Conservation (phyloP, 768 basidiomycete genomes). For the Podaxis sp. region DNA sequence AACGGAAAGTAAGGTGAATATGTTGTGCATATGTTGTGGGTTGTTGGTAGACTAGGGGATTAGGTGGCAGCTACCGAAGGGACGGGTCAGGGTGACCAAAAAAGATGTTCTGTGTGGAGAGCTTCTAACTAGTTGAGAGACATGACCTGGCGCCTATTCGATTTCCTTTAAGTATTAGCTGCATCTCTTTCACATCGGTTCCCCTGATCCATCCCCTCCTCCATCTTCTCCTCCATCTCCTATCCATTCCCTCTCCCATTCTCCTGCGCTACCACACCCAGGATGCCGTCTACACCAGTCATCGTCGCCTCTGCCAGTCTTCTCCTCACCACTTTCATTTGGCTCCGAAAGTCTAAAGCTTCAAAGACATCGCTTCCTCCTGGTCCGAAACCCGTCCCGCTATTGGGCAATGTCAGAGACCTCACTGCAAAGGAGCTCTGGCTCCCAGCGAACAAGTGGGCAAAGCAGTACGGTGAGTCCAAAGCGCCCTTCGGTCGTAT, state of each 20-base stretch:
- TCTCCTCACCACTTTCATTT: conserved; percentile 35
- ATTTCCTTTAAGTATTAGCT: conserved; percentile 12
- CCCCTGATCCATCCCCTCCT: conserved; percentile 11
- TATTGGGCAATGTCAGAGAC: conserved; percentile 62
- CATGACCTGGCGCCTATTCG: conserved; percentile 1
- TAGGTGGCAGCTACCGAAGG: not conserved
- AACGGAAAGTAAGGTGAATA: not conserved
- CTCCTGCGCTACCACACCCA: conserved; percentile 1
- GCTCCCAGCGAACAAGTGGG: conserved; percentile 60
- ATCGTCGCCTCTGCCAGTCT: conserved; percentile 18
- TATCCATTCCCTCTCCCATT: conserved; percentile 7
- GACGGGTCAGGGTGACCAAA: conserved; percentile 1
- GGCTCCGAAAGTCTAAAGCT: conserved; percentile 40
- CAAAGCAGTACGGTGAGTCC: conserved; percentile 54
- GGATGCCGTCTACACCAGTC: conserved; percentile 8
- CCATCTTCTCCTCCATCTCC: conserved; percentile 7
- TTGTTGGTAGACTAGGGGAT: not conserved
- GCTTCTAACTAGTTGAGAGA: not conserved
- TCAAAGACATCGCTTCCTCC: conserved; percentile 48
- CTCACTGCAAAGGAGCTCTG: conserved; percentile 60
- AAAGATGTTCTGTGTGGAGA: conserved; percentile 1
- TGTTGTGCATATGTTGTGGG: not conserved
- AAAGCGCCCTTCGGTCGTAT: conserved; percentile 2
- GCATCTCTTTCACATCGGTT: not conserved
- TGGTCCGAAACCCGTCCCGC: conserved; percentile 61